Evolutionary conservation across 1,284 basidiomycete genomes (phyloP).

Genomic region (Trichosporon faecale): DNA sequence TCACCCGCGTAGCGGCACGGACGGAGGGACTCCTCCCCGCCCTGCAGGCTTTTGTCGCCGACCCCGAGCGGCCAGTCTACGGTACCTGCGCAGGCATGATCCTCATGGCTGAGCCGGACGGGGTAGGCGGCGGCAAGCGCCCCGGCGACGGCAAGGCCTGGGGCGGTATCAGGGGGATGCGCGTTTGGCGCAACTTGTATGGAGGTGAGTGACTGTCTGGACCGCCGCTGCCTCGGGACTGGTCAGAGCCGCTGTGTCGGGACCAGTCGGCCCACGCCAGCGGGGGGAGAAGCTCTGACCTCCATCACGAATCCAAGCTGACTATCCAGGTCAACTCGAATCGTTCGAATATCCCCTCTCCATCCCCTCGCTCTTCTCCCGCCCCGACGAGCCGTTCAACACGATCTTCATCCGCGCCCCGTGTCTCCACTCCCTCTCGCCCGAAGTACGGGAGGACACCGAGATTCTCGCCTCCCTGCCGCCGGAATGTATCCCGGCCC

Average conservation of each 20-base stretch:
- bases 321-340: slow-evolving; percentile 57
- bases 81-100: slow-evolving; percentile 98
- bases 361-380: slow-evolving; percentile 61
- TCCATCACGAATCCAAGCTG: too few species aligned
- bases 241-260: too few species aligned
- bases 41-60: slow-evolving; percentile 65
- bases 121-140: slow-evolving; percentile 67
- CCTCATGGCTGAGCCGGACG: slow-evolving; percentile 65
- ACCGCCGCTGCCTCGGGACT: too few species aligned
- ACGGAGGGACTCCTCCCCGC: slow-evolving; percentile 76
- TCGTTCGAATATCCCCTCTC: slow-evolving; percentile 79
- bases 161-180: slow-evolving; percentile 70
- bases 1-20: slow-evolving; percentile 72
- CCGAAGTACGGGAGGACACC: neutral
- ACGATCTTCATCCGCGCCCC: slow-evolving; percentile 96
- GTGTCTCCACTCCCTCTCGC: slow-evolving; percentile 33
- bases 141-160: slow-evolving; percentile 50
- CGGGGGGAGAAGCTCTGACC: too few species aligned
- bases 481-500: slow-evolving; percentile 56
- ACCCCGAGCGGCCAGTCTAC: slow-evolving; percentile 71
- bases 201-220: slow-evolving; percentile 67
- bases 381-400: slow-evolving; percentile 66
- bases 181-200: slow-evolving; percentile 73
- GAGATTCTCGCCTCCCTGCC: slow-evolving; percentile 66
- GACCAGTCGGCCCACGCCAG: too few species aligned